Evolutionary conservation across 331 rosid species (phyloP), one percentile per base, ranked within the genome.

Genomic region (Prunus yedoensis): DNA sequence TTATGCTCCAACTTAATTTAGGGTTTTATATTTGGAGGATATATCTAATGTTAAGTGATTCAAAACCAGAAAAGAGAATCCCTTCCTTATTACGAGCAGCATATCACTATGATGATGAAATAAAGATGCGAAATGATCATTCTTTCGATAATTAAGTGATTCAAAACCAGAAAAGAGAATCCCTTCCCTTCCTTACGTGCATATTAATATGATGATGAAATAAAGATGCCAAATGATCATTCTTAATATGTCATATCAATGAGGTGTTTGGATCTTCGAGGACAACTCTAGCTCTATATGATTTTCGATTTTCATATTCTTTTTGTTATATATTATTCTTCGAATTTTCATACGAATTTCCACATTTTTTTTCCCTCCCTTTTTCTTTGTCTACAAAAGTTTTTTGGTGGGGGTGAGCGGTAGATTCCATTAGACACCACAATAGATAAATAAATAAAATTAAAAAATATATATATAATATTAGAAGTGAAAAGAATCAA

Each of bases 201-300:
- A 27, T 5, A 47, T 47, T 47, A 47, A 10, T 11, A 3, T 21
- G 16, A 57, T 57, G 16, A 60, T 11, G 14, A 0, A 2, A 47
- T 12, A 47, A 12, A 66, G 79, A 71, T 30, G 11, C 54, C 49
- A 45, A 51, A 15, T 15, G 8, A 5, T 4, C 57, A 17, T 63
- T 51, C 49, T 82, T 84, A 60, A 70, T 68, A 73, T 82, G 79
- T 80, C 71, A 72, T 56, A 28, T 78, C 68, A 41, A 6, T 68
- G 15, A 74, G 69, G 82, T 80, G 89, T 78, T 84, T 70, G 91
- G 79, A 88, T 85, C 79, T 90, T 66, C 65, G 83, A 87, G 82
- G 82, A 85, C 88, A 85, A 56, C 53, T 70, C 77, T 82, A 70
- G 58, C 64, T 76, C 79, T 70, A 21, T 60, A 80, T 67, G 52